Conservation (phyloP, 208 protist genomes). For the Leishmania turanica region DNA sequence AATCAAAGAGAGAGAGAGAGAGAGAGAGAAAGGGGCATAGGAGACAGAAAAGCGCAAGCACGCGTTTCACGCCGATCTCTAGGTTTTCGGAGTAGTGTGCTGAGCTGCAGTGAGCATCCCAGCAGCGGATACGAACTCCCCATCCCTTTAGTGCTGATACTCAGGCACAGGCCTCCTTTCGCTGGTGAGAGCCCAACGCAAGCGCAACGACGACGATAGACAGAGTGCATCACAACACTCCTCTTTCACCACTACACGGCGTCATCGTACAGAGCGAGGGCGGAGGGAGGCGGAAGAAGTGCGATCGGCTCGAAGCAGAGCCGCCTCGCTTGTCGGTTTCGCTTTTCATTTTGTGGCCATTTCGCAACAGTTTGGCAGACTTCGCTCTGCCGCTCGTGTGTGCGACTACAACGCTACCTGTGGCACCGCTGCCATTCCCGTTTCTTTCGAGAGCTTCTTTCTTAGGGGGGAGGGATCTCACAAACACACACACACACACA, state of each 20-base stretch:
- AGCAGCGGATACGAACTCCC: neutral
- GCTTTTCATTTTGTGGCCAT: neutral
- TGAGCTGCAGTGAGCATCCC: neutral
- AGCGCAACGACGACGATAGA: neutral
- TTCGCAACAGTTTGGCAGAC: neutral
- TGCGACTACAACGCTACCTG: neutral
- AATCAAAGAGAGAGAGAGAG: too few relatives aligned
- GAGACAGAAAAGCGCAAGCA: neutral
- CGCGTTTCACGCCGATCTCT: neutral
- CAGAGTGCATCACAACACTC: neutral
- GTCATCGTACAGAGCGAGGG: neutral
- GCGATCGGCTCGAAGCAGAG: neutral
- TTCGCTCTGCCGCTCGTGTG: neutral
- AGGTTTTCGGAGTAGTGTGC: neutral
- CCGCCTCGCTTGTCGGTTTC: neutral
- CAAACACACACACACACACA: neutral
- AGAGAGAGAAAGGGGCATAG: neutral
- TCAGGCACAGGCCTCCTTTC: neutral
- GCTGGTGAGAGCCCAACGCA: neutral
- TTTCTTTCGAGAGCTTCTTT: neutral
- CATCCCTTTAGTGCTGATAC: neutral
- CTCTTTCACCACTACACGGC: neutral
- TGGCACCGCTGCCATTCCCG: neutral
- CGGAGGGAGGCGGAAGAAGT: neutral
- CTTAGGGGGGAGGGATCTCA: neutral